phyloP scores from a whole-genome alignment of 768 basidiomycete species.

The Botryobasidium botryosum region DNA sequence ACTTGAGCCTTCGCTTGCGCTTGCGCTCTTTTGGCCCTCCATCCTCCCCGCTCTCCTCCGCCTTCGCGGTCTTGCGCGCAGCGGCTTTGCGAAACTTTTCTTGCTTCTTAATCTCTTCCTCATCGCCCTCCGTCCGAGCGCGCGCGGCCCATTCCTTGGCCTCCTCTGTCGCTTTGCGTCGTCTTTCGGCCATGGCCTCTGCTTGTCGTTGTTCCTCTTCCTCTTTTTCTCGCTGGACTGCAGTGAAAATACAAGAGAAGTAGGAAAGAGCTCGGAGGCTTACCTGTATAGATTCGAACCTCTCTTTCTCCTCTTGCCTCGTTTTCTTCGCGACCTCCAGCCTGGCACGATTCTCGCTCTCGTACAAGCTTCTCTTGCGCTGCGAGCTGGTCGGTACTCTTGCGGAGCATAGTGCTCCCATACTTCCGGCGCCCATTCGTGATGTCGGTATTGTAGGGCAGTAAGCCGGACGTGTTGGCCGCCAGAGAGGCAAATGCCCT shows the following conservation, averaged over 20 bases:
- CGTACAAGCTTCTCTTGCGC: constrained; percentile 55
- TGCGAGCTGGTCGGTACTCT: constrained; percentile 61
- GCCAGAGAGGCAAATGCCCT: constrained; percentile 83
- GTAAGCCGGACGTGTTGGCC: constrained; percentile 41
- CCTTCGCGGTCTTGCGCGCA: constrained; percentile 23
- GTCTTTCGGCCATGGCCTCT: constrained; percentile 64
- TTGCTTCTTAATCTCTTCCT: constrained; percentile 46
- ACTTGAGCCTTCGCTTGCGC: constrained; percentile 54
- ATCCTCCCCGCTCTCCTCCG: constrained; percentile 20
- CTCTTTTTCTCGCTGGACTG: constrained; percentile 37
- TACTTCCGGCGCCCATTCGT: constrained; percentile 84
- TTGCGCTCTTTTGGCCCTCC: constrained; percentile 29
- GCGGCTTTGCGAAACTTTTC: constrained; percentile 31
- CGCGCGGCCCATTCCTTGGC: constrained; percentile 63
- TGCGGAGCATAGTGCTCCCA: constrained; percentile 69
- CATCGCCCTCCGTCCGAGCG: constrained; percentile 49
- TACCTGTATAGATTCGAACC: constrained; percentile 50
- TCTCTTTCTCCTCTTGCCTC: constrained; percentile 64
- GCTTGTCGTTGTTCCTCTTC: constrained; percentile 43
- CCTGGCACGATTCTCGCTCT: constrained; percentile 51
- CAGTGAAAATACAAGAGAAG: too few species aligned
- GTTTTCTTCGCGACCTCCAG: constrained; percentile 59
- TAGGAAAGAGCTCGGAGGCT: constrained; percentile 14
- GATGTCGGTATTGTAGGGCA: constrained; percentile 79
- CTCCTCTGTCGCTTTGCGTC: constrained; percentile 58